A percentile compares a stretch with the other conserved stretches of the same genome.
Conservation (phyloP, 805 yeast genomes). For the Ascoidea rubescens region DNA sequence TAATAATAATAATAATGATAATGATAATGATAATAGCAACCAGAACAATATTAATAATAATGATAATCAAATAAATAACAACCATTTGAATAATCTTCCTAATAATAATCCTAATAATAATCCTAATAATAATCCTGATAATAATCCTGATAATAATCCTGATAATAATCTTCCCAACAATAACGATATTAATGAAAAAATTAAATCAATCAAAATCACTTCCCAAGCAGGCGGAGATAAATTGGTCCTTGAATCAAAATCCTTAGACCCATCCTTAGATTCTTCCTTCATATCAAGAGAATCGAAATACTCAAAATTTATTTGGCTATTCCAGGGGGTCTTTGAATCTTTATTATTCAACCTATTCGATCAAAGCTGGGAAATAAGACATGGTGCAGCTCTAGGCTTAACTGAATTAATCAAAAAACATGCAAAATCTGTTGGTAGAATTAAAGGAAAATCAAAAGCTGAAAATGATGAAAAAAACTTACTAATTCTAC, state of each 20-base stretch:
- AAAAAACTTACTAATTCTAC: constrained; percentile 57
- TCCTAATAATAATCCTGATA: constrained; percentile 18
- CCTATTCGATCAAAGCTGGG: constrained; percentile 82
- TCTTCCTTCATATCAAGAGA: constrained; percentile 57
- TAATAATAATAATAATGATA: no score
- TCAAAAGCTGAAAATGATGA: constrained; percentile 44
- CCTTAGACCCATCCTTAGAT: constrained; percentile 25
- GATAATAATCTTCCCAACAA: constrained; percentile 17
- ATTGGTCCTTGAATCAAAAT: constrained; percentile 71
- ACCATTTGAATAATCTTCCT: constrained; percentile 1
- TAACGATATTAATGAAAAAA: constrained; percentile 11
- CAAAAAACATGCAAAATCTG: constrained; percentile 69
- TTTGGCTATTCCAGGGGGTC: constrained; percentile 93
- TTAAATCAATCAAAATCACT: constrained; percentile 42
- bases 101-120: constrained; percentile 14
- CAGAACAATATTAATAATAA: no score
- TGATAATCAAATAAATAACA: neutral
- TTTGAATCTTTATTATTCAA: constrained; percentile 71
- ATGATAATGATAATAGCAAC: no score
- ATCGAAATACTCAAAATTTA: constrained; percentile 54
- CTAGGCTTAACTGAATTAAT: constrained; percentile 82
- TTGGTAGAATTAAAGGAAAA: constrained; percentile 66
- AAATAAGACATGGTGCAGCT: constrained; percentile 89
- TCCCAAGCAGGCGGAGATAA: constrained; percentile 70
- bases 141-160: constrained; percentile 2